These are phyloP conservation scores for Corymbia citriodora DNA, from an alignment of 441 rosid species.

Conservation along the genomic window DNA sequence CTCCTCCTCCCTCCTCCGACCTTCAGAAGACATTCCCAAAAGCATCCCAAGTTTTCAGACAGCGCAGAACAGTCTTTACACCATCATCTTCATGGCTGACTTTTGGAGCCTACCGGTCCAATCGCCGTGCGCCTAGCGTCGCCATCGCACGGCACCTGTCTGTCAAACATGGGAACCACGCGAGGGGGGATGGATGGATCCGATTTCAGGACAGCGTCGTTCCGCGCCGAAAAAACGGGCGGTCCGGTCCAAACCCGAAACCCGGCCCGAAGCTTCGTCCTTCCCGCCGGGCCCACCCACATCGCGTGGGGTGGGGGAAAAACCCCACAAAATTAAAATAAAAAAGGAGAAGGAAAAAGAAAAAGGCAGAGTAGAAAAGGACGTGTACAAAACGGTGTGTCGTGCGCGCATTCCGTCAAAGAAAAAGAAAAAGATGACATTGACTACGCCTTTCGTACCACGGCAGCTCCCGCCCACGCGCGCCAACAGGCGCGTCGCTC, in stretches of 20 bases:
- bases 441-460: background rate
- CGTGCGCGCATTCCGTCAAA: background rate
- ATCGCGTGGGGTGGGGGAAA: rapidly evolving
- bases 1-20: no score
- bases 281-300: background rate
- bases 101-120: background rate
- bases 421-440: background rate
- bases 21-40: background rate
- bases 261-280: background rate
- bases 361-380: background rate
- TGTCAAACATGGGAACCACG: background rate
- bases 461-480: background rate
- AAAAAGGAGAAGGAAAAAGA: background rate
- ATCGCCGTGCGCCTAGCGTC: background rate
- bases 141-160: background rate
- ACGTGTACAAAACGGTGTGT: background rate
- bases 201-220: background rate
- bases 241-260: background rate
- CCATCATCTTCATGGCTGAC: background rate
- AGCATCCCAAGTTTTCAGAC: background rate
- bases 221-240: background rate
- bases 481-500: background rate
- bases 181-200: no score
- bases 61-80: background rate
- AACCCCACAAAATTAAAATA: background rate